Conservation (phyloP, 1,284 basidiomycete species). For the Cyathus olla region DNA sequence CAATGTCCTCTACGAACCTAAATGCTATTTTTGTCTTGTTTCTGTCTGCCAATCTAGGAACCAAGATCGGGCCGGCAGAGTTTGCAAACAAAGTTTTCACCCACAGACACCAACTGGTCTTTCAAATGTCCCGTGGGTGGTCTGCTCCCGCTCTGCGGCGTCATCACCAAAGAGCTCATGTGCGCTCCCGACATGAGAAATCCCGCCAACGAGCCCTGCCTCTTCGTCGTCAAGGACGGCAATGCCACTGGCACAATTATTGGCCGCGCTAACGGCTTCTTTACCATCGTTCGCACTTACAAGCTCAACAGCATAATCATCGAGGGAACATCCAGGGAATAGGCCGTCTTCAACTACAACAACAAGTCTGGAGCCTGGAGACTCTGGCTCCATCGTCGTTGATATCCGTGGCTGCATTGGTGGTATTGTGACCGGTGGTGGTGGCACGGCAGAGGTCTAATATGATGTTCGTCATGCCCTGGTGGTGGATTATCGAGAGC, state of each 20-base stretch:
- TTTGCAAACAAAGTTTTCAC: slow-evolving; percentile 33
- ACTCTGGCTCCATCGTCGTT: slow-evolving; percentile 42
- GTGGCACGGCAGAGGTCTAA: slow-evolving; percentile 22
- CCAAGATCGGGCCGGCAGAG: slow-evolving; percentile 21
- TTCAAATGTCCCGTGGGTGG: slow-evolving; percentile 44
- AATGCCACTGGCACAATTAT: slow-evolving; percentile 42
- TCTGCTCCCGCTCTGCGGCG: slow-evolving; percentile 38
- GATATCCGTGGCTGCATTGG: slow-evolving; percentile 32
- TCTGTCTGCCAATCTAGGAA: too few relatives aligned
- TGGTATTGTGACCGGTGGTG: slow-evolving; percentile 30
- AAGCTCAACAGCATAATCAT: slow-evolving; percentile 18
- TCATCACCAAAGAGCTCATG: slow-evolving; percentile 37
- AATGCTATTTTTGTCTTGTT: slow-evolving; percentile 21
- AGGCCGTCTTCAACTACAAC: slow-evolving; percentile 34
- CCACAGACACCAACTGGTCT: slow-evolving; percentile 21
- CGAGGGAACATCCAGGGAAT: slow-evolving; percentile 41
- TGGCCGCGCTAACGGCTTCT: slow-evolving; percentile 42
- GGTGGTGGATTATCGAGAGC: slow-evolving; percentile 33
- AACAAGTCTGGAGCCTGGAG: slow-evolving; percentile 41
- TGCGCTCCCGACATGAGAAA: slow-evolving; percentile 35
- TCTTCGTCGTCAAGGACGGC: slow-evolving; percentile 46
- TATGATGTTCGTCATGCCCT: slow-evolving; percentile 41
- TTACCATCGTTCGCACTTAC: slow-evolving; percentile 35
- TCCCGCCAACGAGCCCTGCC: slow-evolving; percentile 27
- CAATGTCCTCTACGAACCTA: slow-evolving; percentile 27